Conservation (phyloP, 345 rosid species). For the Populus euphratica region DNA sequence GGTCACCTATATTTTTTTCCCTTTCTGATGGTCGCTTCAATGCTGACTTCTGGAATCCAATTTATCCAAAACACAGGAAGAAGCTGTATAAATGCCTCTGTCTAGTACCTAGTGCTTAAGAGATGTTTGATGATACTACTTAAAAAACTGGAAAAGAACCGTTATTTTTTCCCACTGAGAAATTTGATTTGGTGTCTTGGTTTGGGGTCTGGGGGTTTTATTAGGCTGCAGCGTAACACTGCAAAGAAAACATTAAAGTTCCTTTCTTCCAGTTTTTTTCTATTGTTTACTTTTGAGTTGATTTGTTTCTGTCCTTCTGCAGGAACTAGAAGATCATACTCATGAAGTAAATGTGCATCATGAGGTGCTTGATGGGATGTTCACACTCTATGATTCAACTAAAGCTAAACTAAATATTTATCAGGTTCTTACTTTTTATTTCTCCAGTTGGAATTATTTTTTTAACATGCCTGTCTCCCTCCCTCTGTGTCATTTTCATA, state of each 20-base stretch:
- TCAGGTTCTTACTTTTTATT: conserved; percentile 50
- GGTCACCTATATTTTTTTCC: too few relatives aligned
- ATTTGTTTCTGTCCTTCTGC: conserved; percentile 25
- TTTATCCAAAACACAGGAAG: background rate
- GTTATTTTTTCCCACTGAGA: background rate
- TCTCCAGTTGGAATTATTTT: background rate
- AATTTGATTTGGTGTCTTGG: too few relatives aligned
- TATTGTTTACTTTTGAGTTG: background rate
- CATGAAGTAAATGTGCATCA: conserved; percentile 74
- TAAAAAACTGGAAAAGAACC: background rate
- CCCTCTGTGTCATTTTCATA: too few relatives aligned
- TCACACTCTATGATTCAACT: conserved; percentile 85
- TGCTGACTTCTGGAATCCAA: background rate
- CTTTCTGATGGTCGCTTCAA: background rate
- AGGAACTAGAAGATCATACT: conserved; percentile 83
- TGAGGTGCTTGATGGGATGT: conserved; percentile 75
- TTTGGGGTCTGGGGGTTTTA: background rate
- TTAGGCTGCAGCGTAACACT: background rate
- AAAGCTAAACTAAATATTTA: conserved; percentile 73
- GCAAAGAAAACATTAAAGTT: background rate
- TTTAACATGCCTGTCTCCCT: background rate
- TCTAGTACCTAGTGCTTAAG: background rate
- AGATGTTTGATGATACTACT: background rate
- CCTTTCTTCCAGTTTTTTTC: background rate
- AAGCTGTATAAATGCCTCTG: background rate